Conservation (phyloP, 23 red algal species). For the Gracilaria domingensis region DNA sequence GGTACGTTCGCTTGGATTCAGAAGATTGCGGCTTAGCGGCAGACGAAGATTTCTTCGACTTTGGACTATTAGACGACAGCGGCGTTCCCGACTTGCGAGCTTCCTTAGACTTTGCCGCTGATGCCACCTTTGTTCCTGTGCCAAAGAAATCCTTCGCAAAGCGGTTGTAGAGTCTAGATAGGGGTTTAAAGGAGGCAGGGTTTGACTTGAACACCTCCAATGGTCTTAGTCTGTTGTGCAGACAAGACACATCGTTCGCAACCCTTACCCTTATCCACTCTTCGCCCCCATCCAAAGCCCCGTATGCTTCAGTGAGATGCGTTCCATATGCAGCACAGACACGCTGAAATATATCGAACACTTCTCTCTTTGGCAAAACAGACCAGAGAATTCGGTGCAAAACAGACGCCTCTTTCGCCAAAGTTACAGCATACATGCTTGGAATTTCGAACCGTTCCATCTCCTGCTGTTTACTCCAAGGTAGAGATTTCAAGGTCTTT, state of each 20-base stretch:
- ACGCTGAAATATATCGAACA: constrained; percentile 59
- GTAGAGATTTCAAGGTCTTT: constrained; percentile 54
- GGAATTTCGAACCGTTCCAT: constrained; percentile 71
- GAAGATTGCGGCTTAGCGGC: not conserved
- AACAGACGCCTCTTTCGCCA: constrained; percentile 73
- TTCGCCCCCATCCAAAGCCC: constrained; percentile 59
- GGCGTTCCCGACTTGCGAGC: not conserved
- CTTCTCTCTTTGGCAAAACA: constrained; percentile 59
- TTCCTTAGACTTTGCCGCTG: constrained; percentile 2
- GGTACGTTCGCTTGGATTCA: not conserved
- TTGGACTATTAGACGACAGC: not conserved
- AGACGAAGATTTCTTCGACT: not conserved
- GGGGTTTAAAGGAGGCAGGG: constrained; percentile 30
- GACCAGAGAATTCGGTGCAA: constrained; percentile 80
- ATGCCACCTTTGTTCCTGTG: not conserved
- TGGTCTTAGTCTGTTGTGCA: constrained; percentile 49
- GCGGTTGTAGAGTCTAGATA: constrained; percentile 39
- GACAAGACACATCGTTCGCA: constrained; percentile 67
- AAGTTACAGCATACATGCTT: constrained; percentile 57
- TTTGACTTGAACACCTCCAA: constrained; percentile 51
- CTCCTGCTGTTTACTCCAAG: constrained; percentile 67
- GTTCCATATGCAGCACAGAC: constrained; percentile 72
- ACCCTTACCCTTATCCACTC: constrained; percentile 66
- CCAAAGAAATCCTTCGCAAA: constrained; percentile 66
- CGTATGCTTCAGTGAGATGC: constrained; percentile 61